Evolutionary conservation across 768 basidiomycete genomes (phyloP), one percentile per base, ranked within the genome.

Genomic region (Rhodotorula diobovata): DNA sequence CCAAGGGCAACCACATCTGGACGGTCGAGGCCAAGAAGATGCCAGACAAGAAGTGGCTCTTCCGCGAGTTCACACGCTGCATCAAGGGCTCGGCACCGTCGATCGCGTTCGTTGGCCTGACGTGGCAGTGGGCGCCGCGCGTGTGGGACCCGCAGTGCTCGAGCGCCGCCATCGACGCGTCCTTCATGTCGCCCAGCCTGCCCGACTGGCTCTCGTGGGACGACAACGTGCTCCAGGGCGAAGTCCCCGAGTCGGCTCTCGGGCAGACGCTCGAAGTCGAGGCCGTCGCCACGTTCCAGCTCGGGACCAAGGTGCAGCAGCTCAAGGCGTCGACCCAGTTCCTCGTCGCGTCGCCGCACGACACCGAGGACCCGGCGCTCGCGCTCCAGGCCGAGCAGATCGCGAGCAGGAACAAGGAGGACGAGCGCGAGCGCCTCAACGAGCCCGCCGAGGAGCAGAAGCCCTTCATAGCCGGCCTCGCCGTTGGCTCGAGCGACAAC

Each of bases 81-180:
- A 86, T 98, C 65, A 90, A 92, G 45, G 93, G 92, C 37, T 84
- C 84, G 18, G 90, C 93, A 23, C 88, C 91, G 23, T 82, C 85
- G 53, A 87, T 91, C 63, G 95, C 92, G 65, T 81, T 80, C 57
- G 66, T 80, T 59, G 80, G 80, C 35, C 81, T 91, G 35, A 85
- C 84, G 61, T 97, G 91, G 90, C 84, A 85, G 45, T 99, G 93
- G 91, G 86, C 88, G 66, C 93, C 95, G 41, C 89, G 90, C 72
- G 87, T 99, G 55, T 97, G 94, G 93, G 94, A 98, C 82, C 96
- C 95, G 12, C 94, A 97, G 80, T 66, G 67, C 60, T 88, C 90
- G 21, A 87, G 90, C 76, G 83, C 88, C 66, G 90, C 89, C 78
- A 82, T 93, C 73, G 85, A 87, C 57, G 90, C 95, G 45, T 83